Conservation (phyloP, 192 early-diverging fungal species). For the Chytriomyces sp. region DNA sequence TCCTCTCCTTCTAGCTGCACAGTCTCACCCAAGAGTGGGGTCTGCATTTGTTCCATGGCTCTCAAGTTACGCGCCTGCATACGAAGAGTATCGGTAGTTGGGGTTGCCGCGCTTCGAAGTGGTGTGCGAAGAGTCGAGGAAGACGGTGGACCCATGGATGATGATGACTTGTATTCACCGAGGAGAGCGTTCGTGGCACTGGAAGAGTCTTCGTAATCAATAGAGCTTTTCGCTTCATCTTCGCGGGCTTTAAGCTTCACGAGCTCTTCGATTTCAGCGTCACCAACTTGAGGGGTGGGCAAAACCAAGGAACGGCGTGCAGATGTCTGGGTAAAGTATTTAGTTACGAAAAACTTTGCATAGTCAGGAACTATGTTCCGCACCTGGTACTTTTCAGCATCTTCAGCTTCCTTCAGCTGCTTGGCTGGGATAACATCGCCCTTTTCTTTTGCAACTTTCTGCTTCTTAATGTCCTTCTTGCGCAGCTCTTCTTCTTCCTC, state of each 20-base stretch:
- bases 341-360: too few relatives aligned
- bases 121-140: slow-evolving; percentile 45
- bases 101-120: slow-evolving; percentile 69
- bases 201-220: slow-evolving; percentile 61
- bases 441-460: slow-evolving; percentile 56
- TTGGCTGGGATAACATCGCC: slow-evolving; percentile 71
- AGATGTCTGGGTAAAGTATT: slow-evolving; percentile 5
- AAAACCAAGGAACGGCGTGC: slow-evolving; percentile 76
- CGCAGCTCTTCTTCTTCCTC: slow-evolving; percentile 84
- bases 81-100: slow-evolving; percentile 68
- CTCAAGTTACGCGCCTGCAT: slow-evolving; percentile 84
- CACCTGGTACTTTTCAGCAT: slow-evolving; percentile 46
- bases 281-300: slow-evolving; percentile 89
- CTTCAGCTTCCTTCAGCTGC: slow-evolving; percentile 66
- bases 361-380: too few relatives aligned
- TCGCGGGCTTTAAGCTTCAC: slow-evolving; percentile 87
- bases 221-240: slow-evolving; percentile 73
- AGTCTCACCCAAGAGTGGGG: slow-evolving; percentile 86
- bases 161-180: slow-evolving; percentile 64
- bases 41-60: slow-evolving; percentile 74
- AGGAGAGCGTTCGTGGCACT: slow-evolving; percentile 72
- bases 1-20: slow-evolving; percentile 49
- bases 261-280: slow-evolving; percentile 88
- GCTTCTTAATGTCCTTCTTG: slow-evolving; percentile 78
- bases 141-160: slow-evolving; percentile 49